phyloP scores from a whole-genome alignment of 495 filamentous ascomycete genomes.

The Tuber umbilicatum region DNA sequence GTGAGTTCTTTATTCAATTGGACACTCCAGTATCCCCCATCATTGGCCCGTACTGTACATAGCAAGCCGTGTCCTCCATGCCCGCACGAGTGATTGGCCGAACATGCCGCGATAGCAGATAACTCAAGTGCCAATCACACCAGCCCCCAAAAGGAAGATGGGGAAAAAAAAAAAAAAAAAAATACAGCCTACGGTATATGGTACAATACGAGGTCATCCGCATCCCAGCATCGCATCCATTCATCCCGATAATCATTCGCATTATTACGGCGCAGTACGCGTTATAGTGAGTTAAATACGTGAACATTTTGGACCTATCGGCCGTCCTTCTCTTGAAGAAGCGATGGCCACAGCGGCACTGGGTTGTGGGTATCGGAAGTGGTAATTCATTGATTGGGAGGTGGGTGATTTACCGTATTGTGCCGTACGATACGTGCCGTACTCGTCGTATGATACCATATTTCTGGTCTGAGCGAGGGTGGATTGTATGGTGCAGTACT shows the following conservation, averaged over 20 bases:
- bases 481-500: too few species aligned
- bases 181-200: background rate
- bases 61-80: background rate
- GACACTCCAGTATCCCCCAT: background rate
- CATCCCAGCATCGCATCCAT: background rate
- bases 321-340: too few species aligned
- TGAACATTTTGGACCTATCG: too few species aligned
- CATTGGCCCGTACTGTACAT: background rate
- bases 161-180: background rate
- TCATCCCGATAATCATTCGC: background rate
- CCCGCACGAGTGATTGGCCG: background rate
- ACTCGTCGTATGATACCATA: too few species aligned
- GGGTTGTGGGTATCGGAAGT: too few species aligned
- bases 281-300: too few species aligned
- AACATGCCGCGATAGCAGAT: background rate
- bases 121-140: background rate
- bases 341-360: too few species aligned
- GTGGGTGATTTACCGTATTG: too few species aligned
- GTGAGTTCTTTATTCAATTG: slow-evolving; percentile 2
- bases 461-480: too few species aligned
- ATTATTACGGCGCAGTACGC: too few species aligned
- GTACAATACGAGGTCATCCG: background rate
- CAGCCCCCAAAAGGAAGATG: background rate
- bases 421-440: too few species aligned
- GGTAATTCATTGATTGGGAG: too few species aligned